Evolutionary conservation across 352 stramenopile genomes (phyloP).

Genomic region (Phytophthora uliginosa): DNA sequence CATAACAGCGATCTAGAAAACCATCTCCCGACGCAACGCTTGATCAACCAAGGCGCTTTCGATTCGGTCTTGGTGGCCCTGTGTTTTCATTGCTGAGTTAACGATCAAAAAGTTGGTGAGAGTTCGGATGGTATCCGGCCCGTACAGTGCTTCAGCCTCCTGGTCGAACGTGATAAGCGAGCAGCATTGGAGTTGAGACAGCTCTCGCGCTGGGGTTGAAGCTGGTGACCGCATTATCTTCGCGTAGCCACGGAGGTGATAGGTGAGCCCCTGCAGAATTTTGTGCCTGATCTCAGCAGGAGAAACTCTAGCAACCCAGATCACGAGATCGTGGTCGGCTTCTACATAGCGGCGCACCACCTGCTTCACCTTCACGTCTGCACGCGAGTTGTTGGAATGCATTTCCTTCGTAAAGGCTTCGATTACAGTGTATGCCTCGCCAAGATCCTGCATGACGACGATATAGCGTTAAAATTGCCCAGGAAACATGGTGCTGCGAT

Average conservation of each 20-base stretch:
- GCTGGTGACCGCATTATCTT: conserved; percentile 8
- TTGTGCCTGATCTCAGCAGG: conserved; percentile 34
- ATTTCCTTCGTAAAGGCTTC: conserved; percentile 34
- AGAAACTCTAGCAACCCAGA: conserved; percentile 33
- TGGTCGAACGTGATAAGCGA: conserved; percentile 16
- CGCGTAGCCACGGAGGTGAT: conserved; percentile 10
- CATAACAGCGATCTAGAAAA: neutral
- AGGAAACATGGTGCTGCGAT: neutral
- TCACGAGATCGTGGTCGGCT: conserved; percentile 31
- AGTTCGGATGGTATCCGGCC: neutral
- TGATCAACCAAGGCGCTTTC: conserved; percentile 7
- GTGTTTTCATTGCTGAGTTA: conserved; percentile 8
- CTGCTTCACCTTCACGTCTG: conserved; percentile 32
- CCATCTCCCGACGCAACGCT: conserved; percentile 21
- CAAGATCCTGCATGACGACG: conserved; percentile 20
- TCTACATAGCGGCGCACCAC: conserved; percentile 35
- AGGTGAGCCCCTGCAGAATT: conserved; percentile 12
- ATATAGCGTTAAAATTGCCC: neutral
- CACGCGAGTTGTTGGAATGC: conserved; percentile 22
- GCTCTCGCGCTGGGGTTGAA: conserved; percentile 5
- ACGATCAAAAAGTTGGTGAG: conserved; percentile 15
- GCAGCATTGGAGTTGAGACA: conserved; percentile 16
- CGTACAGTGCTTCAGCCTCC: conserved; percentile 6
- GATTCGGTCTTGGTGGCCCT: conserved; percentile 8
- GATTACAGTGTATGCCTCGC: conserved; percentile 32